Evolutionary conservation across 2,329 filamentous ascomycete species (phyloP).

Genomic region (Stemphylium vesicarium): DNA sequence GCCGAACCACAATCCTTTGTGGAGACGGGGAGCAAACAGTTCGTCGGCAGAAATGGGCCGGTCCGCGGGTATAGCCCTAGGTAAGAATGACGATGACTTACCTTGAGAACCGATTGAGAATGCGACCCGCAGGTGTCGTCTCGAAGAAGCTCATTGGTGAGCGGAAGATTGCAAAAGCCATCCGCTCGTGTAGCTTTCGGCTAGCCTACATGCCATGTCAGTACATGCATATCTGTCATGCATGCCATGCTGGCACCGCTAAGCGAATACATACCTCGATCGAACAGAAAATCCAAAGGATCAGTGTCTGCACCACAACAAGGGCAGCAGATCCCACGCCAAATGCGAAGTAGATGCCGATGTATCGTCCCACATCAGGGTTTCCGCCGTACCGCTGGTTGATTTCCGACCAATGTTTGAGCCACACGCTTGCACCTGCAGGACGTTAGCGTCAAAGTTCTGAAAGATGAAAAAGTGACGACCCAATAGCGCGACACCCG

Average conservation of each 20-base stretch:
- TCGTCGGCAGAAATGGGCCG: constrained; percentile 11
- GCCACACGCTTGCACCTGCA: constrained; percentile 82
- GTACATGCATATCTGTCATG: constrained; percentile 16
- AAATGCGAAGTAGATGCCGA: constrained; percentile 94
- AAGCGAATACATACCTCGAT: constrained; percentile 74
- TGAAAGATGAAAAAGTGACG: constrained; percentile 26
- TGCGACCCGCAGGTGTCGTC: constrained; percentile 93
- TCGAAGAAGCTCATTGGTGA: constrained; percentile 99
- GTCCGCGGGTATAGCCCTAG: constrained; percentile 6
- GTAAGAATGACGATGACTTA: constrained; percentile 51
- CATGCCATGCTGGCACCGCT: constrained; percentile 1
- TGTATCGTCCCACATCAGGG: constrained; percentile 81
- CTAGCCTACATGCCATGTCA: constrained; percentile 68
- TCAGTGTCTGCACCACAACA: constrained; percentile 89
- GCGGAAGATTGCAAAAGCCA: constrained; percentile 96
- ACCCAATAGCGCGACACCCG: constrained; percentile 16
- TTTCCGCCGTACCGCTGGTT: constrained; percentile 75
- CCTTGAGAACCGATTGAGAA: constrained; percentile 95
- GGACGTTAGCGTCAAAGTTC: constrained; percentile 28
- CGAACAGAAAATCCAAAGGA: constrained; percentile 99
- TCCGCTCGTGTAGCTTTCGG: constrained; percentile 92
- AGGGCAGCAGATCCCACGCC: constrained; percentile 84
- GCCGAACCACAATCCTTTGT: background rate
- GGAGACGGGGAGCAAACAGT: background rate
- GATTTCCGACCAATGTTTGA: constrained; percentile 87